phyloP scores from a whole-genome alignment of 768 basidiomycete species.

The Suillus plorans region DNA sequence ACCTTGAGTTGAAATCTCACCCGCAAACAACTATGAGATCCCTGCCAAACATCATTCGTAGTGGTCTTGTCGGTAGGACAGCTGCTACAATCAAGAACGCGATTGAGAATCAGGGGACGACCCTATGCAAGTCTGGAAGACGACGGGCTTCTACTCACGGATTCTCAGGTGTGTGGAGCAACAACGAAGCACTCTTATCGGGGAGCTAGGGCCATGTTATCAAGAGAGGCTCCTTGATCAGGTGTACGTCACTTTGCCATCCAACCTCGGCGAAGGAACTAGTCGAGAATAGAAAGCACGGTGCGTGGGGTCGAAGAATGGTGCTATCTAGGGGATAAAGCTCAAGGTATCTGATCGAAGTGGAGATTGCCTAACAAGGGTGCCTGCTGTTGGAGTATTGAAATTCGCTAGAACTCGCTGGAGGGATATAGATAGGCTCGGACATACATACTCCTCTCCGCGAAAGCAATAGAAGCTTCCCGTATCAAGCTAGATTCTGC shows the following conservation, averaged over 20 bases:
- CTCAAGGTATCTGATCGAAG: not conserved
- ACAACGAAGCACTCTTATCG: slow-evolving; percentile 7
- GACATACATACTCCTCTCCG: not conserved
- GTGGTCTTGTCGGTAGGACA: slow-evolving; percentile 4
- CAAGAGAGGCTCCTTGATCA: slow-evolving; percentile 8
- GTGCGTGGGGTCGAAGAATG: not conserved
- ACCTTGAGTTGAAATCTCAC: not conserved
- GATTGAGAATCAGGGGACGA: slow-evolving; percentile 8
- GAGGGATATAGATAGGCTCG: not conserved
- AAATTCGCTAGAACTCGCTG: not conserved
- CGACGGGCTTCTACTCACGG: slow-evolving; percentile 5
- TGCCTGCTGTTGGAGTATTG: not conserved
- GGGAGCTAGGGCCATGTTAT: not conserved
- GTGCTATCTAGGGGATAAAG: not conserved
- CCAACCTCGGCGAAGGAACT: not conserved
- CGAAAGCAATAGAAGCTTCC: not conserved
- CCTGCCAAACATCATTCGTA: not conserved
- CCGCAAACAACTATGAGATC: not conserved
- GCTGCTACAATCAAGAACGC: slow-evolving; percentile 7
- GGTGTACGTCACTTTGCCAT: not conserved
- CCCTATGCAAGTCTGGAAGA: slow-evolving; percentile 13
- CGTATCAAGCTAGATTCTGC: not conserved
- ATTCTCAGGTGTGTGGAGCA: slow-evolving; percentile 14
- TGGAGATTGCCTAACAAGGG: not conserved
- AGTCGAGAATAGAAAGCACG: not conserved